These are phyloP conservation scores for Lactifluus echinatus DNA, from an alignment of 768 basidiomycete genomes.

Conservation along the genomic window DNA sequence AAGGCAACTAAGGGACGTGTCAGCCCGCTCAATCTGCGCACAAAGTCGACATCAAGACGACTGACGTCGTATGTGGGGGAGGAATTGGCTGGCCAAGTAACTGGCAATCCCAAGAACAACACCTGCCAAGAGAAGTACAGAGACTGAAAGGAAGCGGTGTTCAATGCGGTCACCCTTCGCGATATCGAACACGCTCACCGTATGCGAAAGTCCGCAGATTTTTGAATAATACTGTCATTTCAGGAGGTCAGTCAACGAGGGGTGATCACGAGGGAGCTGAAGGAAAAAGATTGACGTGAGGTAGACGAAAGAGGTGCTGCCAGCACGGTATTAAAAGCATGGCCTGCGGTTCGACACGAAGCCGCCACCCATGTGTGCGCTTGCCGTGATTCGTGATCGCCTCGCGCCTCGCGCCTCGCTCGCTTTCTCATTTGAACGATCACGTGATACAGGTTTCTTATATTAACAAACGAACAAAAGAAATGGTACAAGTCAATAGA, in stretches of 20 bases:
- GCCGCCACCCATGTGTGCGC: background rate
- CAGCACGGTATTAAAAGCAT: slow-evolving; percentile 13
- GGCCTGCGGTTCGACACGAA: slow-evolving; percentile 3
- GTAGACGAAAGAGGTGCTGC: slow-evolving; percentile 10
- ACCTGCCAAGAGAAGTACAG: slow-evolving; percentile 33
- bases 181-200: slow-evolving; percentile 20
- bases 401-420: background rate
- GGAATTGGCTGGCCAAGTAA: slow-evolving; percentile 58
- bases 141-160: slow-evolving; percentile 23
- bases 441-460: background rate
- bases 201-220: slow-evolving; percentile 28
- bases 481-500: background rate
- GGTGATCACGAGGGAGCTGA: background rate
- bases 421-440: background rate
- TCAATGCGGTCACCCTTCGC: background rate
- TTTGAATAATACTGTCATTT: slow-evolving; percentile 30
- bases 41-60: slow-evolving; percentile 9
- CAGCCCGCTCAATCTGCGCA: background rate
- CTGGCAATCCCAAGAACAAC: slow-evolving; percentile 60
- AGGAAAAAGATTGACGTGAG: background rate
- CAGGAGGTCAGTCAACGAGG: background rate
- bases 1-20: slow-evolving; percentile 47
- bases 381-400: background rate
- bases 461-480: background rate
- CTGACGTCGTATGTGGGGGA: slow-evolving; percentile 58